These are phyloP conservation scores for Fusarium beomiforme DNA, from an alignment of 2,329 filamentous ascomycete genomes.

Conservation along the genomic window DNA sequence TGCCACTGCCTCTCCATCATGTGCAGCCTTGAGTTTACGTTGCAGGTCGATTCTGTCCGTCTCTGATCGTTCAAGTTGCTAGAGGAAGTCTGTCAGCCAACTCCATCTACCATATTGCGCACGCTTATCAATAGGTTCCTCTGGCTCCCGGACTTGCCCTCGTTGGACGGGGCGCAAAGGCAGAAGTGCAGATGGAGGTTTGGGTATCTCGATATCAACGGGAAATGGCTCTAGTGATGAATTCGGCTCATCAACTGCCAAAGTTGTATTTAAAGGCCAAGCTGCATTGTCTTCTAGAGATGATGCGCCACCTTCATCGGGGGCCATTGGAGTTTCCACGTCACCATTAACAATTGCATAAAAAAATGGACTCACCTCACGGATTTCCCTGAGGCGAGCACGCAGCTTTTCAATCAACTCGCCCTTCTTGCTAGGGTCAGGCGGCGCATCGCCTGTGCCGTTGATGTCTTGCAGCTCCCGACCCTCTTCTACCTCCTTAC, in stretches of 20 bases:
- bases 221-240: not conserved
- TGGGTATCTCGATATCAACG: not conserved
- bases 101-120: not conserved
- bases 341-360: conserved; percentile 11
- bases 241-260: not conserved
- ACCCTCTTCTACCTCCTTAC: conserved; percentile 62
- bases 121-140: not conserved
- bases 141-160: not conserved
- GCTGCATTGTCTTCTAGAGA: not conserved
- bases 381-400: conserved; percentile 63
- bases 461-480: conserved; percentile 53
- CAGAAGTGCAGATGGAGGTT: not conserved
- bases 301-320: not conserved
- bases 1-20: conserved; percentile 59
- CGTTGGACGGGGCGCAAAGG: conserved; percentile 1
- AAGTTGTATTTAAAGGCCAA: not conserved
- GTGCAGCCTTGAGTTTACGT: conserved; percentile 62
- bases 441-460: conserved; percentile 47
- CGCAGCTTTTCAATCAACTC: conserved; percentile 70
- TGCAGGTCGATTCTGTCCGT: conserved; percentile 66
- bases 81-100: conserved; percentile 28
- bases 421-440: conserved; percentile 53
- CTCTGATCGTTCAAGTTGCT: conserved; percentile 70
- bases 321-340: conserved; percentile 19
- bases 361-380: conserved; percentile 61